phyloP scores from a whole-genome alignment of 805 yeast genomes.

The Suhomyces sp. region DNA sequence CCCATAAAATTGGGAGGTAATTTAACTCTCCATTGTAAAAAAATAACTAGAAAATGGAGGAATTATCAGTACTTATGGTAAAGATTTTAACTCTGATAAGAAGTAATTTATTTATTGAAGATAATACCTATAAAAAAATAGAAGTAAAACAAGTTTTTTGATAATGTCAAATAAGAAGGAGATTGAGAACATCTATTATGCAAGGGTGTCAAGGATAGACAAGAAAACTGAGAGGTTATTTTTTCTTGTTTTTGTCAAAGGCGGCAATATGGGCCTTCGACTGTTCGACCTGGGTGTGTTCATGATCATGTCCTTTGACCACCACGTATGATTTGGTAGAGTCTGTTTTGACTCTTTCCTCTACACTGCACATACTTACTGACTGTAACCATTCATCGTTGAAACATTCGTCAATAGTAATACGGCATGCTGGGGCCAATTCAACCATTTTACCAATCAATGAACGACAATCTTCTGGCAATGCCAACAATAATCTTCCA shows the following conservation, averaged over 20 bases:
- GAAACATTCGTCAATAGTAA: constrained; percentile 76
- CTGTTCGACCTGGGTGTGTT: constrained; percentile 86
- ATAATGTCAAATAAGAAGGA: background rate
- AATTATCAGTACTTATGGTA: too few relatives aligned
- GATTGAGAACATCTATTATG: background rate
- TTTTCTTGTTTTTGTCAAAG: constrained; percentile 76
- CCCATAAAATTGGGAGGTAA: too few relatives aligned
- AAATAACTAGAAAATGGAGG: too few relatives aligned
- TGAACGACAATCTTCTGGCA: constrained; percentile 66
- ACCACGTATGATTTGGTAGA: constrained; percentile 37
- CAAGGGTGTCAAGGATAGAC: background rate
- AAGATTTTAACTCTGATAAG: too few relatives aligned
- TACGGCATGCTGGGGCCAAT: constrained; percentile 81
- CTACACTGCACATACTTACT: constrained; percentile 68
- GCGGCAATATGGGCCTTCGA: constrained; percentile 95
- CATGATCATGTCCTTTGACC: constrained; percentile 56
- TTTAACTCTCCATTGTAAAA: too few relatives aligned
- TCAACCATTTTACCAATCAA: constrained; percentile 76
- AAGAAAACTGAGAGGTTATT: constrained; percentile 20
- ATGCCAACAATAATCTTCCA: constrained; percentile 63
- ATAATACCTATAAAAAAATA: background rate
- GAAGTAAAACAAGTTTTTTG: background rate
- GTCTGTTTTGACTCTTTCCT: constrained; percentile 36
- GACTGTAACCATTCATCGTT: constrained; percentile 65
- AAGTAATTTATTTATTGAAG: background rate